These are phyloP conservation scores for Triticum urartu DNA, from an alignment of 176 grass and related monocot species.

Conservation along the genomic window DNA sequence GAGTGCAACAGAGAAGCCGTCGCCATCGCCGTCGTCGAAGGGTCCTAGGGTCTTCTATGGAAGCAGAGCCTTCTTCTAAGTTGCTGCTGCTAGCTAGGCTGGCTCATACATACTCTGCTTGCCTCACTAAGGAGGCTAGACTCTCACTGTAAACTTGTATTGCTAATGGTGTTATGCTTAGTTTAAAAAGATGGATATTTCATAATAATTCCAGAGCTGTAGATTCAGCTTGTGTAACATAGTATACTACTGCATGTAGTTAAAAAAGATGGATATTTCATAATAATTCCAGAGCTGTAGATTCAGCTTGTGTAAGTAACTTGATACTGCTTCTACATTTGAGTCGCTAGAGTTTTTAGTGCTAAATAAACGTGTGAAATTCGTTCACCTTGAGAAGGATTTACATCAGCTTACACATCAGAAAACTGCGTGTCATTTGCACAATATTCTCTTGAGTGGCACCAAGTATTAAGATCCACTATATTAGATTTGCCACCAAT, in stretches of 20 bases:
- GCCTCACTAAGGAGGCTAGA: neutral
- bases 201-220: constrained; percentile 25
- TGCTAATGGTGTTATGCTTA: constrained; percentile 13
- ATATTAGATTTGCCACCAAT: neutral
- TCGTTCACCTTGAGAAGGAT: neutral
- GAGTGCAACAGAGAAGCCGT: constrained; percentile 48
- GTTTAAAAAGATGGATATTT: constrained; percentile 15
- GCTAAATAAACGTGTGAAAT: neutral
- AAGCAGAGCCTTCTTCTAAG: constrained; percentile 96
- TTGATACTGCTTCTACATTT: neutral
- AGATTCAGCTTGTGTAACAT: constrained; percentile 4
- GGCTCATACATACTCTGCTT: constrained; percentile 14
- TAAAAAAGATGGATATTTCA: constrained; percentile 13
- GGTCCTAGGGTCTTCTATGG: constrained; percentile 87
- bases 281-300: constrained; percentile 27
- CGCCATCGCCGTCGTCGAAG: constrained; percentile 33
- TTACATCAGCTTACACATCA: neutral
- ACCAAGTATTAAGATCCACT: neutral
- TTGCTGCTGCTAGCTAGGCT: neutral
- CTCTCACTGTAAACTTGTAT: constrained; percentile 22
- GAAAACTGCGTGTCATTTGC: neutral
- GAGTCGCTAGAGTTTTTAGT: neutral
- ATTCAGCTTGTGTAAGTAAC: constrained; percentile 10
- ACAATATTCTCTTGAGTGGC: too few relatives aligned
- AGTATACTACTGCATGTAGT: neutral